A percentile compares a stretch with the other conserved stretches of the same genome.
These are phyloP conservation scores for Neurospora hispaniola DNA, from an alignment of 495 filamentous ascomycete species.

Conservation along the genomic window DNA sequence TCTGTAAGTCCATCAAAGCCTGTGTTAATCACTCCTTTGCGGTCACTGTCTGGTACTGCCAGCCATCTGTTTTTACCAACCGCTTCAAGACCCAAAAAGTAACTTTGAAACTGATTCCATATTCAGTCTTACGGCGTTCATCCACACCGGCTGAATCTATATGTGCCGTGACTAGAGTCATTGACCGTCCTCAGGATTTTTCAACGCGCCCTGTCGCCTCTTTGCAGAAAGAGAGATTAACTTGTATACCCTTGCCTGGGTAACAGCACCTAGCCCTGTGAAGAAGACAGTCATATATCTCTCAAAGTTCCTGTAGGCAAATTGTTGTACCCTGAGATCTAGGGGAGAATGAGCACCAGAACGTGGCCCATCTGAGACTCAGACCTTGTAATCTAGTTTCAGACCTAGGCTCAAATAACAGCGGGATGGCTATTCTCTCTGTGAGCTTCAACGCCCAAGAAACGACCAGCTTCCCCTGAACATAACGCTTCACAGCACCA, in stretches of 20 bases:
- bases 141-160: too few relatives aligned
- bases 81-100: not conserved
- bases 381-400: not conserved
- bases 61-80: not conserved
- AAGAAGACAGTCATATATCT: not conserved
- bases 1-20: not conserved
- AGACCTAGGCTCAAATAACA: not conserved
- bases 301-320: not conserved
- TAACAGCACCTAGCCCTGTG: not conserved
- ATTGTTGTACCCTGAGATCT: not conserved
- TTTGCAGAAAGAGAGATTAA: not conserved
- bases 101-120: too few relatives aligned
- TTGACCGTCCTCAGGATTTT: too few relatives aligned
- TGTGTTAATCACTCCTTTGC: not conserved
- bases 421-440: not conserved
- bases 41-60: not conserved
- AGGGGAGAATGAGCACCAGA: not conserved
- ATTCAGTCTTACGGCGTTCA: too few relatives aligned
- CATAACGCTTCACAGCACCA: not conserved
- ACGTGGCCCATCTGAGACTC: not conserved
- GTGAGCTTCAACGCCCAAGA: not conserved
- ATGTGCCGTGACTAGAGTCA: too few relatives aligned
- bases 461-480: not conserved
- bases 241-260: not conserved
- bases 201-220: not conserved